These are phyloP conservation scores for Pisolithus tinctorius DNA, from an alignment of 768 basidiomycete genomes.

Conservation along the genomic window DNA sequence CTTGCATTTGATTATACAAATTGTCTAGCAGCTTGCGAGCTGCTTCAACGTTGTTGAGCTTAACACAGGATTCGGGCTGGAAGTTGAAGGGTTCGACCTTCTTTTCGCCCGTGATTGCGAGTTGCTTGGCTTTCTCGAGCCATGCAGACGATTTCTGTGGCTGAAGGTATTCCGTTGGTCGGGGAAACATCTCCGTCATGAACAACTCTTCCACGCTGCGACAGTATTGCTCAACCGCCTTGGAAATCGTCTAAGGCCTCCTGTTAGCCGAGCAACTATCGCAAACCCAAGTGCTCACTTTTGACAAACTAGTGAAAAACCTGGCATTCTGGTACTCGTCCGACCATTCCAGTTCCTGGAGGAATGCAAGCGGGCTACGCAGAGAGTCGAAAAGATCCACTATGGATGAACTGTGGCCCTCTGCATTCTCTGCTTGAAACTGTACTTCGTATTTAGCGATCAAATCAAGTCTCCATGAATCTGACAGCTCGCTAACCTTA, in stretches of 20 bases:
- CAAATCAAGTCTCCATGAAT: constrained; percentile 1
- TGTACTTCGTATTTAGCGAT: constrained; percentile 15
- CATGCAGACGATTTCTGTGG: constrained; percentile 85
- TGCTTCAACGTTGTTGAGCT: constrained; percentile 94
- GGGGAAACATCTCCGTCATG: constrained; percentile 92
- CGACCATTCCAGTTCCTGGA: constrained; percentile 88
- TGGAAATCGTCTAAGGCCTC: constrained; percentile 70
- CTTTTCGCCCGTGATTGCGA: constrained; percentile 75
- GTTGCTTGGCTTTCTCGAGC: constrained; percentile 79
- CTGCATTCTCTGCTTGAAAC: constrained; percentile 72
- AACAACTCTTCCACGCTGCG: constrained; percentile 82
- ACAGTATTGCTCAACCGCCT: constrained; percentile 90
- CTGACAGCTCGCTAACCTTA: constrained; percentile 43
- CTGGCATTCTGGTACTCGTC: constrained; percentile 83
- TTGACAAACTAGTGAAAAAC: constrained; percentile 84
- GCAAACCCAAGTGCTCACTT: constrained; percentile 40
- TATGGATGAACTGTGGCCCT: constrained; percentile 94
- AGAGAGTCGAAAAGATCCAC: constrained; percentile 94
- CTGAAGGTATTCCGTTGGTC: constrained; percentile 68
- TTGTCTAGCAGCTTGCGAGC: constrained; percentile 87
- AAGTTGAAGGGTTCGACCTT: constrained; percentile 95
- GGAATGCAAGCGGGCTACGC: constrained; percentile 80
- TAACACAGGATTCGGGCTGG: constrained; percentile 88
- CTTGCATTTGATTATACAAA: constrained; percentile 88
- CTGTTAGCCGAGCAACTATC: background rate